Evolutionary conservation across 2,329 filamentous ascomycete species (phyloP), one percentile per base, ranked within the genome.

Genomic region (Pseudohalonectria lignicola): DNA sequence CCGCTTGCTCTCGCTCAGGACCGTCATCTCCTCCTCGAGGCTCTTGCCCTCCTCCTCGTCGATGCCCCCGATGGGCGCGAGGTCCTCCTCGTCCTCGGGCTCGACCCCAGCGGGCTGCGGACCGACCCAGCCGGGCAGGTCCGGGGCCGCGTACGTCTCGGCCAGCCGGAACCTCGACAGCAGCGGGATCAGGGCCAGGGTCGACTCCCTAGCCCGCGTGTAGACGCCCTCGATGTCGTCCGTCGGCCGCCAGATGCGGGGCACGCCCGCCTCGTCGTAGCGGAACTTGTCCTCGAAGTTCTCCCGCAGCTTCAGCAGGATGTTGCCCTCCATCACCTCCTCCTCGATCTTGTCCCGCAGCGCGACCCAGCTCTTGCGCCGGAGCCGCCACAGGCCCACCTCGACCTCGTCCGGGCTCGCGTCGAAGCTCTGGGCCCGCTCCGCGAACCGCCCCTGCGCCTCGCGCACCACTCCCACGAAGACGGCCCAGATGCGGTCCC

Each of bases 261-360:
- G 92, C 4, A 98, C 92, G 19, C 92, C 92, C 6, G 79, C 79
- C 42, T 95, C 88, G 52, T 98, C 92, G 52, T 98, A 98, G 46
- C 92, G 82, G 74, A 98, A 98, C 62, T 94, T 95, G 65, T 98
- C 92, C 62, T 98, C 92, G 49, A 98, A 98, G 64, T 95, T 96
- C 60, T 98, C 92, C 26, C 92, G 79, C 37, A 98, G 75, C 67
- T 98, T 98, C 49, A 96, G 70, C 25, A 96, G 67, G 39, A 98
- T 79, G 54, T 96, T 98, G 51, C 90, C 90, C 63, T 96, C 92
- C 79, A 94, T 94, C 54, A 95, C 86, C 61, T 98, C 92, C 54
- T 98, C 92, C 26, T 96, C 90, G 44, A 98, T 83, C 66, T 86
- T 92, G 42, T 86, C 81, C 33, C 86, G 76, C 43, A 98, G 69